phyloP scores from a whole-genome alignment of 257 asterid genomes.

The Solanum pimpinellifolium region DNA sequence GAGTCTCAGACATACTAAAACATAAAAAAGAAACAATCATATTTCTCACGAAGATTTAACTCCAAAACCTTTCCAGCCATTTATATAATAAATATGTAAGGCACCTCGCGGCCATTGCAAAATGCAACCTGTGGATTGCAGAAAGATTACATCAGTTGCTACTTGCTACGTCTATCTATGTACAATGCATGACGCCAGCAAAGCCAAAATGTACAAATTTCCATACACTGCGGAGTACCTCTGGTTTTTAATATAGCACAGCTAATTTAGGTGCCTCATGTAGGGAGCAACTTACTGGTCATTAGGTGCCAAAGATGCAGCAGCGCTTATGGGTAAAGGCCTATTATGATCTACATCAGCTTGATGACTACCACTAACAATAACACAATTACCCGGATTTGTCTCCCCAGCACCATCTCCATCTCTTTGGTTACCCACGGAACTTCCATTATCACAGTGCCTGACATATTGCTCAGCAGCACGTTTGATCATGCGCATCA shows the following conservation, averaged over 20 bases:
- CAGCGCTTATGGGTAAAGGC: neutral
- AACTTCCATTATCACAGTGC: constrained; percentile 22
- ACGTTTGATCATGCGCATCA: constrained; percentile 1
- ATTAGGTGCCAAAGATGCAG: neutral
- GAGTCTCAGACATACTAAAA: neutral
- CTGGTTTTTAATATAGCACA: neutral
- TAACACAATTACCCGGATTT: neutral
- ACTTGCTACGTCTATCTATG: constrained; percentile 7
- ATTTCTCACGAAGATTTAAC: neutral
- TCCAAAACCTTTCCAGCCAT: neutral
- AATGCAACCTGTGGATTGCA: neutral
- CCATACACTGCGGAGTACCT: neutral
- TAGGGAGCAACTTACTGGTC: neutral
- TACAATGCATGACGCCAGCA: constrained; percentile 21
- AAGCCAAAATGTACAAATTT: constrained; percentile 3
- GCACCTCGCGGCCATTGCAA: neutral
- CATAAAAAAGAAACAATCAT: neutral
- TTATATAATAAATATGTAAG: neutral
- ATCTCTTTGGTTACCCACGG: constrained; percentile 10
- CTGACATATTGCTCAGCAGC: constrained; percentile 16
- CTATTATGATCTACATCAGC: neutral
- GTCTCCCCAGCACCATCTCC: constrained; percentile 19
- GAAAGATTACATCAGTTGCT: neutral
- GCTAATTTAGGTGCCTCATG: neutral
- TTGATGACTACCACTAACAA: neutral